phyloP scores from a whole-genome alignment of 2,329 filamentous ascomycete species.

The Diaporthe amygdali region DNA sequence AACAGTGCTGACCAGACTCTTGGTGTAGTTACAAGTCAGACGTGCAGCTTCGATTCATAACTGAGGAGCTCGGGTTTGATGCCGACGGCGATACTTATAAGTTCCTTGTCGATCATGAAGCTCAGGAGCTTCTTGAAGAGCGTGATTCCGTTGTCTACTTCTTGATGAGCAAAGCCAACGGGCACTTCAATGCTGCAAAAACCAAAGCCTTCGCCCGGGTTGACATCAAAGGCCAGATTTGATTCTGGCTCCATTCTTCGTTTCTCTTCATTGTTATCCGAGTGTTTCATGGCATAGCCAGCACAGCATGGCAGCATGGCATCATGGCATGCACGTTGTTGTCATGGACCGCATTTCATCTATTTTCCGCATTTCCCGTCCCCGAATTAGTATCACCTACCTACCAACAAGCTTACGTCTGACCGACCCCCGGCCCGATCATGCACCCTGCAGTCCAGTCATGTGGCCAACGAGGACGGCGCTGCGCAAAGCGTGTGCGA shows the following conservation, averaged over 20 bases:
- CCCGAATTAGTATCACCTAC: slow-evolving; percentile 3
- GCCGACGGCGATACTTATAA: slow-evolving; percentile 88
- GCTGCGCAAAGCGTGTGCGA: slow-evolving; percentile 4
- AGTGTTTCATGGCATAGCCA: not conserved
- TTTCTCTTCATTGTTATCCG: slow-evolving; percentile 12
- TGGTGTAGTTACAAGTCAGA: slow-evolving; percentile 83
- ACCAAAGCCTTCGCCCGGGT: slow-evolving; percentile 80
- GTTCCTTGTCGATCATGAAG: slow-evolving; percentile 84
- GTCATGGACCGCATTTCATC: slow-evolving; percentile 5
- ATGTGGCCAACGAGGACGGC: slow-evolving; percentile 9
- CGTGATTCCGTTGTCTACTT: slow-evolving; percentile 76
- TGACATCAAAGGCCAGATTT: slow-evolving; percentile 98
- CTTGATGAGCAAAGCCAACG: slow-evolving; percentile 73
- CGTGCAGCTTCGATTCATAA: slow-evolving; percentile 87
- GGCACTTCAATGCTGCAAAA: slow-evolving; percentile 76
- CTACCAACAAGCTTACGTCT: slow-evolving; percentile 1
- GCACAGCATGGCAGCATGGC: not conserved
- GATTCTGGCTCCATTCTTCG: slow-evolving; percentile 38
- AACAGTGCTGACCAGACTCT: slow-evolving; percentile 48
- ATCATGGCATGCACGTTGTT: not conserved
- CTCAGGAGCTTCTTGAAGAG: slow-evolving; percentile 78
- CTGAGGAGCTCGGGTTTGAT: slow-evolving; percentile 95
- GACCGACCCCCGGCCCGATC: not conserved
- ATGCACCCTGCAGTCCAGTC: not conserved
- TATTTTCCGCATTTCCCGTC: not conserved